Percentiles rank a stretch among this genome's conserved stretches.
These are phyloP conservation scores for Caryopteris hybrid DNA, from an alignment of 305 asterid species.

Conservation along the genomic window DNA sequence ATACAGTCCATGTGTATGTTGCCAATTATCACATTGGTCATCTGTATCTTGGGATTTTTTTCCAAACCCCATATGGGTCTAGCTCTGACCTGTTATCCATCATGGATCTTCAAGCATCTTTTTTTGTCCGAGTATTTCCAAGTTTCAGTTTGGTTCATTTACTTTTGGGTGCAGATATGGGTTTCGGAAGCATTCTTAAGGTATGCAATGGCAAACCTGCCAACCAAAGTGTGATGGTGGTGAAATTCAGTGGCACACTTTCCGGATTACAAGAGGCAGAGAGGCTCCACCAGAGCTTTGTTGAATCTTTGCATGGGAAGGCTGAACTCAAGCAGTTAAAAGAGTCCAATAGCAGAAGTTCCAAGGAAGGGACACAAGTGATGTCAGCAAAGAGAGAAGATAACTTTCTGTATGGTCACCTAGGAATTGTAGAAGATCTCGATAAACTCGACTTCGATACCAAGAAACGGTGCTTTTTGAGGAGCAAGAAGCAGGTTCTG, in stretches of 20 bases:
- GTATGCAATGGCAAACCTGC: constrained; percentile 56
- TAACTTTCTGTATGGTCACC: constrained; percentile 41
- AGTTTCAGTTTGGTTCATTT: too few relatives aligned
- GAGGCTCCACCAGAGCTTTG: constrained; percentile 39
- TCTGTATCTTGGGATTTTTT: background rate
- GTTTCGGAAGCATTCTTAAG: constrained; percentile 47
- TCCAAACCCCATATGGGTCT: too few relatives aligned
- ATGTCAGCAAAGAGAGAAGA: constrained; percentile 22
- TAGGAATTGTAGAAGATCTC: constrained; percentile 59
- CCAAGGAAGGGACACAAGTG: constrained; percentile 11
- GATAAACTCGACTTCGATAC: constrained; percentile 53
- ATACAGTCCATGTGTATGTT: background rate
- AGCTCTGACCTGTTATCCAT: too few relatives aligned
- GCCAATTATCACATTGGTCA: too few relatives aligned
- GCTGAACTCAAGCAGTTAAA: constrained; percentile 31
- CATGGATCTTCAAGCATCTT: too few relatives aligned
- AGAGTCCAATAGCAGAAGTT: constrained; percentile 17
- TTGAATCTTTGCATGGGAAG: constrained; percentile 42
- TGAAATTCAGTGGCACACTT: constrained; percentile 50
- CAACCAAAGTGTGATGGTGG: constrained; percentile 56
- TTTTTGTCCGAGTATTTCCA: too few relatives aligned
- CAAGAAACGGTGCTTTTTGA: constrained; percentile 51
- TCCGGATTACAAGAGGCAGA: constrained; percentile 65
- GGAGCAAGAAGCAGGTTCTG: constrained; percentile 54
- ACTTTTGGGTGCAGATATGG: constrained; percentile 38